Percentiles rank a stretch among this genome's conserved stretches.
Evolutionary conservation across 768 basidiomycete genomes (phyloP).

Genomic region (Chalciporus chontae): DNA sequence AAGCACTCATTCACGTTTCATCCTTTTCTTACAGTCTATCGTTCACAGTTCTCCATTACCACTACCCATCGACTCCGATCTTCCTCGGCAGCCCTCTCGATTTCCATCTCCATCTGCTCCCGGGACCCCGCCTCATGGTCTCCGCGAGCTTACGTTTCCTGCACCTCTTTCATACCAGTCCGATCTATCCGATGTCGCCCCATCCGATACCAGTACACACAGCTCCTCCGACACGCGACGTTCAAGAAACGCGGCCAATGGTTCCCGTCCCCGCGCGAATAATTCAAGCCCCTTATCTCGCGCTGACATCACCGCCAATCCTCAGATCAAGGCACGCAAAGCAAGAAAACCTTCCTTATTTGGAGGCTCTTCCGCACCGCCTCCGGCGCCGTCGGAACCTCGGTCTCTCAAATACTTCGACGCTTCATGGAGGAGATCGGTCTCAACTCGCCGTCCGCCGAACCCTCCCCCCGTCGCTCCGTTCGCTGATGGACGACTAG

Average conservation of each 20-base stretch:
- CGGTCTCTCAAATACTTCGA: slow-evolving; percentile 44
- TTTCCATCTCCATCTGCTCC: slow-evolving; percentile 12
- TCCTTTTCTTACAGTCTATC: slow-evolving; percentile 69
- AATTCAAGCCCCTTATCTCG: slow-evolving; percentile 24
- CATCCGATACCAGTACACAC: slow-evolving; percentile 8
- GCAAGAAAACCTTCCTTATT: slow-evolving; percentile 37
- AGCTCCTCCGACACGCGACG: slow-evolving; percentile 2
- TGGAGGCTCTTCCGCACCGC: slow-evolving; percentile 30
- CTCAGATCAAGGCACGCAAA: slow-evolving; percentile 15
- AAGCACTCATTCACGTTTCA: slow-evolving; percentile 69
- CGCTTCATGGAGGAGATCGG: slow-evolving; percentile 46
- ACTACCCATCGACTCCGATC: slow-evolving; percentile 44
- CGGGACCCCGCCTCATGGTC: slow-evolving; percentile 27
- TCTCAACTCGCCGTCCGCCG: slow-evolving; percentile 1
- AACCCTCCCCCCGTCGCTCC: slow-evolving; percentile 6
- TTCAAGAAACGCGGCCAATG: neutral
- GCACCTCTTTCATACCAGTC: slow-evolving; percentile 58
- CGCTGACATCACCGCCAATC: slow-evolving; percentile 5
- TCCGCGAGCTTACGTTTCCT: slow-evolving; percentile 68
- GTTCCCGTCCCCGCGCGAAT: slow-evolving; percentile 4
- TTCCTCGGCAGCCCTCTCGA: slow-evolving; percentile 25
- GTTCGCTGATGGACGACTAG: slow-evolving; percentile 23
- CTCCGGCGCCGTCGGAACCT: slow-evolving; percentile 47
- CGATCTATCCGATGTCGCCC: slow-evolving; percentile 13
- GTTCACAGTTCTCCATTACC: slow-evolving; percentile 58